Evolutionary conservation across 2,329 filamentous ascomycete genomes (phyloP), one percentile per base, ranked within the genome.

Genomic region (Boeremia lycopersici): DNA sequence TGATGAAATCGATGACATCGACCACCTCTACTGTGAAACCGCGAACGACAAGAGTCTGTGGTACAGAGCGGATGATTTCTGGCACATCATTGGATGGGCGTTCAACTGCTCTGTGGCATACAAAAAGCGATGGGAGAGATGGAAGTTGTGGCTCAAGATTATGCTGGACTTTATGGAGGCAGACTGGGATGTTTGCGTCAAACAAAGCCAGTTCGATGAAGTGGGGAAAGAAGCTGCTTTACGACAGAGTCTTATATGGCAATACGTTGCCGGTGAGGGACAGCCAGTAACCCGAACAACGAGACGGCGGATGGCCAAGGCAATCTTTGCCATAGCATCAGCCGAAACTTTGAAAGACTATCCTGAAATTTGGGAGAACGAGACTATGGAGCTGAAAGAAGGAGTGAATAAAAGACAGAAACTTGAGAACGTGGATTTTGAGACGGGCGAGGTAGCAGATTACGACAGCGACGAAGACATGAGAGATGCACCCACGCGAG

Each of bases 11-110:
- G 71, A 75, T 17, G 77, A 76, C 13, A 77, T 81, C 35, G 66
- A 72, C 40, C 62, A 59, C 12, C 60, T 72, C 26, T 59, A 53
- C 1, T 81, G 84, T 2, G 78, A 79, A 0, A 82, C 78, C 9
- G 87, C 88, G 1, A 83, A 84, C 45, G 78, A 82, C 12, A 81
- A 86, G 38, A 88, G 89, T 28, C 60, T 97, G 1, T 96, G 90
- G 85, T 78, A 78, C 13, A 83, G 85, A n/a, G 90, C 89, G 0
- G 86, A 90, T 57, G 91, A 96, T 69, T 96, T 98, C 67, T 99
- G 95, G 91, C 84, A 87, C 36, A 84, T 90, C 0, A 83, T 95
- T 0, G 95, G 93, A 3, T 98, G 95, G 95, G 89, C 90, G 0
- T 92, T 98, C 73, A 95, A 93, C 70, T 98, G 93, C 77, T 93